Evolutionary conservation across 1,139 yeast species (phyloP), one percentile per base, ranked within the genome.

Genomic region (Candida gigantensis): DNA sequence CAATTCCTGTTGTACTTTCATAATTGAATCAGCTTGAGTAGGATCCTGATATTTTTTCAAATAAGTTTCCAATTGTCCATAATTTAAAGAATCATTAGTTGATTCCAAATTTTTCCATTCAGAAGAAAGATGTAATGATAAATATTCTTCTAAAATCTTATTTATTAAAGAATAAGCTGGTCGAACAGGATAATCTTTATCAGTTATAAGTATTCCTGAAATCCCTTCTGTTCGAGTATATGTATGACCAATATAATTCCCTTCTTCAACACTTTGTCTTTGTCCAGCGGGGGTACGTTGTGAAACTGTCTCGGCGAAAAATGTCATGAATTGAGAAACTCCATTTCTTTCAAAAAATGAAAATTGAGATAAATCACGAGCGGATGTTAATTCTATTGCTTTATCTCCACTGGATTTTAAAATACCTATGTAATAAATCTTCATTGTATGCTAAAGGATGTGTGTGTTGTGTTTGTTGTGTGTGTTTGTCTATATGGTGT

Each of bases 1-100:
- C 53, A 92, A 77, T 63, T 92, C 98, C 58, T 89, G 95, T 68
- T 94, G 98, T 24, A 92, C 98, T 62, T 84, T 86, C 95, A 92
- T 84, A 48, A 92, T 83, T 11, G 96, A 84, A 58, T 92, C 99
- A 0, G 98, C 97, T 67, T 92, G 96, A 25, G 84, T 75, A 16
- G 99, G 99, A 60, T 94, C 96, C 66, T 92, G 98, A 66, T 94
- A 92, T 57, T 87, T 86, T 52, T 72, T 67, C 50, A 94, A 67
- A 60, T 89, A 89, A 20, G 68, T 68, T 27, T 82, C 84, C 53
- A 92, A 72, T 44, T 77, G 79, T 24, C 78, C 79, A 62, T 79
- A 81, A 38, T 68, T 65, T 45, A 85, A 71, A 12, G 50, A 44
- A 7, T 68, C 45, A 35, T 70, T 68, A 6, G 87, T 67, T 49